Evolutionary conservation across 1,284 basidiomycete genomes (phyloP).

Genomic region (Malassezia nana): DNA sequence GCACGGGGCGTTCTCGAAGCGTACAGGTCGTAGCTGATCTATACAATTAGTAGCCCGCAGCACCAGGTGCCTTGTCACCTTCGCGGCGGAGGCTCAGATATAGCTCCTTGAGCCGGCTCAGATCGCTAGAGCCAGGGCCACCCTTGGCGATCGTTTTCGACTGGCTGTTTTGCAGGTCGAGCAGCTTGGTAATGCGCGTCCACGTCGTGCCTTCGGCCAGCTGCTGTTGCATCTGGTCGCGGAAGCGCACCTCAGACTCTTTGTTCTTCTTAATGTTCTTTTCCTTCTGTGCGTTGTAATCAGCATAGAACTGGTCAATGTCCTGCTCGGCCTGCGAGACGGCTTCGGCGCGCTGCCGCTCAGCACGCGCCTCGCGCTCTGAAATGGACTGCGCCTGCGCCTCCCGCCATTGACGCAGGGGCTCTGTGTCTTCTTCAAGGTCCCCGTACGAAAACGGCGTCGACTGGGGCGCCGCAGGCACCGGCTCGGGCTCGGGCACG

Average conservation of each 20-base stretch:
- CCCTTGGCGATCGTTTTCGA: constrained; percentile 85
- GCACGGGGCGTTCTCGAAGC: neutral
- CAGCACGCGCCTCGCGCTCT: constrained; percentile 66
- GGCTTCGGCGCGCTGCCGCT: constrained; percentile 71
- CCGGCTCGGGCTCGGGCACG: neutral
- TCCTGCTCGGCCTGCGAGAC: constrained; percentile 78
- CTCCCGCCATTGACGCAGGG: constrained; percentile 63
- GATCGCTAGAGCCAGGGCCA: constrained; percentile 77
- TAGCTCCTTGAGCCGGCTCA: constrained; percentile 69
- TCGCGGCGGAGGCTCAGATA: constrained; percentile 38
- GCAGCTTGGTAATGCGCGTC: constrained; percentile 76
- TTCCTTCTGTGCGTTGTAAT: constrained; percentile 85
- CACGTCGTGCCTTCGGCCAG: constrained; percentile 87
- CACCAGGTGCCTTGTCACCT: constrained; percentile 42
- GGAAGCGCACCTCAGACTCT: constrained; percentile 75
- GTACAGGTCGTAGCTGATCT: neutral
- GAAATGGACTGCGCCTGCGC: constrained; percentile 76
- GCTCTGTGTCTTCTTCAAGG: constrained; percentile 33
- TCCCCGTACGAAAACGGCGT: constrained; percentile 19
- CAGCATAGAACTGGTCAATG: constrained; percentile 92
- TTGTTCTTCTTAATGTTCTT: constrained; percentile 89
- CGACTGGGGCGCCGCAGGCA: neutral
- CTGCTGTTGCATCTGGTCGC: constrained; percentile 62
- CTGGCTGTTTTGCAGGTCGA: constrained; percentile 86
- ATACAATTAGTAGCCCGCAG: constrained; percentile 38